Evolutionary conservation across 495 filamentous ascomycete genomes (phyloP).

Genomic region (Oidiodendron maius): DNA sequence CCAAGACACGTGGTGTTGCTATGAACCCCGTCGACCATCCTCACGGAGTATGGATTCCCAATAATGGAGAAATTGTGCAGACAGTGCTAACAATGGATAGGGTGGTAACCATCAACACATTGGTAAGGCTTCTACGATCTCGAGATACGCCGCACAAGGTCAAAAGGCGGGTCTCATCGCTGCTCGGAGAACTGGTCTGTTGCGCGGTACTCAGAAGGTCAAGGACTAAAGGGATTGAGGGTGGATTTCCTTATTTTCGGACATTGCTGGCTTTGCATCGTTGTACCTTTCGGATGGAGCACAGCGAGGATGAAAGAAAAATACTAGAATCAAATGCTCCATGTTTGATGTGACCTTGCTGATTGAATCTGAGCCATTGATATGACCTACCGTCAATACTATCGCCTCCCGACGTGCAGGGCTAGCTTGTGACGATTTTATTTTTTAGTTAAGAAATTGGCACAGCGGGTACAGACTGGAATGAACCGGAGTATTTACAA

Average conservation of each 20-base stretch:
- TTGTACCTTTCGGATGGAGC: slow-evolving; percentile 39
- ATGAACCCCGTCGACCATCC: slow-evolving; percentile 99
- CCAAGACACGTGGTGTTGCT: slow-evolving; percentile 99
- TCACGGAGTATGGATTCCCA: slow-evolving; percentile 64
- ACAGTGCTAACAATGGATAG: slow-evolving; percentile 15
- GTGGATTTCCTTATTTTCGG: slow-evolving; percentile 45
- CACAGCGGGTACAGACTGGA: no score
- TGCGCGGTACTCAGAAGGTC: slow-evolving; percentile 98
- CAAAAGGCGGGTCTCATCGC: slow-evolving; percentile 99
- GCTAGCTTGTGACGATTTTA: no score
- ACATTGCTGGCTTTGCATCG: slow-evolving; percentile 50
- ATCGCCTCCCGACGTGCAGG: no score
- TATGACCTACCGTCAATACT: no score
- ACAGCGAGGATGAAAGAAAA: slow-evolving; percentile 22
- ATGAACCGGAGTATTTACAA: no score
- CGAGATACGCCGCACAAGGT: slow-evolving; percentile 92
- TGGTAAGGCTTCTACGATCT: slow-evolving; percentile 99
- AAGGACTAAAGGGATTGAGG: slow-evolving; percentile 72
- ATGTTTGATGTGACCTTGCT: background rate
- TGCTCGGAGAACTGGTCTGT: slow-evolving; percentile 95
- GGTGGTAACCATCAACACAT: slow-evolving; percentile 99
- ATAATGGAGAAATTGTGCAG: slow-evolving; percentile 25
- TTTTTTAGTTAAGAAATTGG: no score
- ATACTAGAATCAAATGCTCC: slow-evolving; percentile 1
- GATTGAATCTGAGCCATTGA: no score